Evolutionary conservation across 306 rosid species (phyloP), one percentile per base, ranked within the genome.

Genomic region (Cicer yamashitae): DNA sequence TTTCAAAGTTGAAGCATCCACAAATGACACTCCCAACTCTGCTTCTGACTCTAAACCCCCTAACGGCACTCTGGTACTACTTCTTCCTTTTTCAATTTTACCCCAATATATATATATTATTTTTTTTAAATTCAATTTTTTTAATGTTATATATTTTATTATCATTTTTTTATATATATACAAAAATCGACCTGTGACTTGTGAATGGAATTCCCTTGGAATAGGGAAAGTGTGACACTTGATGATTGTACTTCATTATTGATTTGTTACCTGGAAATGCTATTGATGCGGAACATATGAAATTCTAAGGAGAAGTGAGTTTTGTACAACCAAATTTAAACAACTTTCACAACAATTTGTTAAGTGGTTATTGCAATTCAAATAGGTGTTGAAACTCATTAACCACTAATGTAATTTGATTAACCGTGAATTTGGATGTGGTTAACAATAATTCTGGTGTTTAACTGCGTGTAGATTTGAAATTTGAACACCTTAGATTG

Each of bases 21-120:
- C 81, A 5, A 74, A 81, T 46, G 81, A 73, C 22, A 22, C 20
- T 73, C 75, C 85, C 57, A 78, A 85, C 39, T 22, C 83, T 70
- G 4, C 81, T 4, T 2, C 43, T 7, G 83, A 85, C 5, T 52
- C 86, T 78, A 82, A 85, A 39, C 67, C 84, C 77, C 83, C 88
- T 3, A 85, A 85, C 70, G 88, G 86, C 82, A 67, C 86, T 79
- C 67, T 85, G 71, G 88, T 82, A 85, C 56, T 74, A 56, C 18
- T 30, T 56, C 10, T 69, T 45, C 11, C 41, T 9, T 39, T 8
- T 25, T 11, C 2, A 62, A 25, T 52, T 13, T 10, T 8, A 30
- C 37, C 37, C 37, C 37, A 30, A 30, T 30, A 7, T 17, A 17
- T 37, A 20, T 11, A n/a, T 45, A 7, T 43, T 62, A 12, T 51